Percentiles rank a stretch among this genome's conserved stretches.
These are phyloP conservation scores for Sarocladium kiliense DNA, from an alignment of 2,329 filamentous ascomycete species.

Conservation along the genomic window DNA sequence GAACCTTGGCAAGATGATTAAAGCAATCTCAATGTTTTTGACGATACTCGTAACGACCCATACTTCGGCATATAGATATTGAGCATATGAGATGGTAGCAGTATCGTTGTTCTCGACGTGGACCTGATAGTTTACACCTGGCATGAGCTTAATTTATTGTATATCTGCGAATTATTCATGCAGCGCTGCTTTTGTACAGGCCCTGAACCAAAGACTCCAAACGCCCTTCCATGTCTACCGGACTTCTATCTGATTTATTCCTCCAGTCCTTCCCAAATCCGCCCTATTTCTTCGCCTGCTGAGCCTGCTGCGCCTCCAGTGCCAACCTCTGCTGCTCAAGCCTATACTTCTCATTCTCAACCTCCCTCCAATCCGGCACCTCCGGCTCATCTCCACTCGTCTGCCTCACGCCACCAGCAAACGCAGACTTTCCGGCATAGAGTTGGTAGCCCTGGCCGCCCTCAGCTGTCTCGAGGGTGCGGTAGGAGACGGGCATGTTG, in stretches of 20 bases:
- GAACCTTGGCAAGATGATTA: no score
- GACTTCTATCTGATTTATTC: background rate
- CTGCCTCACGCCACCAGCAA: slow-evolving; percentile 56
- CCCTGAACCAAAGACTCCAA: background rate
- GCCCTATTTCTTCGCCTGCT: slow-evolving; percentile 13
- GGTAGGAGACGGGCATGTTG: slow-evolving; percentile 75
- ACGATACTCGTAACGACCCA: no score
- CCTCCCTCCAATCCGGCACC: slow-evolving; percentile 57
- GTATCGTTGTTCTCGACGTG: no score
- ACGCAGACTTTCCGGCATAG: slow-evolving; percentile 73
- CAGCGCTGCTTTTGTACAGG: background rate
- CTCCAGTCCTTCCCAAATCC: background rate
- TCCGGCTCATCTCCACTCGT: slow-evolving; percentile 63
- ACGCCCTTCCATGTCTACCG: slow-evolving; percentile 8
- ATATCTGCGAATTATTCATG: background rate
- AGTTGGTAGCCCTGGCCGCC: slow-evolving; percentile 60
- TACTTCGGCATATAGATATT: no score
- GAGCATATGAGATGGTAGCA: no score
- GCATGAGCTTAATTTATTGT: background rate
- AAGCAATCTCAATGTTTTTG: no score
- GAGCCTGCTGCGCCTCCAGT: slow-evolving; percentile 17
- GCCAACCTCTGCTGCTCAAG: slow-evolving; percentile 23
- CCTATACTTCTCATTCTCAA: slow-evolving; percentile 57
- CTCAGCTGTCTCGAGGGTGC: slow-evolving; percentile 52
- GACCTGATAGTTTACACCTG: background rate